Evolutionary conservation across 768 basidiomycete genomes (phyloP), one percentile per base, ranked within the genome.

Genomic region (Termitomyces bulborhizus): DNA sequence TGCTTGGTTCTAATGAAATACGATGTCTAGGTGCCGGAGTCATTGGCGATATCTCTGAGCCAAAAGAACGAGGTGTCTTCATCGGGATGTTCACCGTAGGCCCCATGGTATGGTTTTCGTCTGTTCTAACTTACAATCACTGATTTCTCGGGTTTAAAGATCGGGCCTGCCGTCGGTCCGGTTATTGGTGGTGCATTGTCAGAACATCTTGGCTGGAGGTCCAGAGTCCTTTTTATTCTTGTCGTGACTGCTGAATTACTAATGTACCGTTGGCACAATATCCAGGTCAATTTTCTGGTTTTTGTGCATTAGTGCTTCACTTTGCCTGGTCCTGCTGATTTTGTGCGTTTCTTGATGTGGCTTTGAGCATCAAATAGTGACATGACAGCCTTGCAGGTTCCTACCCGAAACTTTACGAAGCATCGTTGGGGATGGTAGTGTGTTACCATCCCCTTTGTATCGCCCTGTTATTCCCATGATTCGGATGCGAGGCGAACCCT

Each of bases 41-140:
- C 6, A 79, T 95, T 53, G 82, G 82, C 1, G 92, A 95, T 64
- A 86, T 95, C 27, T 80, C 88, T 5, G 78, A 78, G 1, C 83
- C 81, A 0, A 76, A 79, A 37, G 90, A 93, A 69, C 73, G 91
- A 36, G 92, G 88, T 16, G 79, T 83, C 6, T 90, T 85, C 68
- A 78, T 84, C 53, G 91, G 90, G 3, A 48, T 88, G 7, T 89
- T 82, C 66, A 75, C 69, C 36, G 55, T 86, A 3, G 86, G 86
- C 0, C 84, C 86, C n/a, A 76, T 83, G 76, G 85, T 83, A 57
- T 41, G 37, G 24, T 26, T 16, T 37, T 27, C n/a, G 2, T 50
- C 37, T 40, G 44, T 40, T 12, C 6, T 27, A 15, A 48, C 2
- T 49, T 16, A 34, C 21, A 0, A 3, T 27, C 18, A 9, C 57